These are phyloP conservation scores for Apiotrichum brassicae DNA, from an alignment of 1,284 basidiomycete species.

Conservation along the genomic window DNA sequence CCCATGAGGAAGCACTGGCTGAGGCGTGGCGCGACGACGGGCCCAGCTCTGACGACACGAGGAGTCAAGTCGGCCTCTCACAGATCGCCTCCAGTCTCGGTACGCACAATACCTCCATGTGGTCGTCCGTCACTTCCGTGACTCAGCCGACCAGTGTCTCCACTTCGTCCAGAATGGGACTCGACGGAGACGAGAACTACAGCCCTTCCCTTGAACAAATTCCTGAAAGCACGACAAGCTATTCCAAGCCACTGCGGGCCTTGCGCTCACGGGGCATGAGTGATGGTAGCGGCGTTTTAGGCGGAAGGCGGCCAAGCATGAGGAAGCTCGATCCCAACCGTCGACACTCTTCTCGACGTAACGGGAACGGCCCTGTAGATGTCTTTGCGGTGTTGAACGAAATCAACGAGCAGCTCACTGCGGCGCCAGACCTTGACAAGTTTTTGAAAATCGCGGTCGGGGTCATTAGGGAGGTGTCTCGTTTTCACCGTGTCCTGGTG, in stretches of 20 bases:
- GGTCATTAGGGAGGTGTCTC: conserved; percentile 72
- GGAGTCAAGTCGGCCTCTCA: too few species aligned
- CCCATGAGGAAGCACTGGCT: too few species aligned
- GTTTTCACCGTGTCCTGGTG: conserved; percentile 80
- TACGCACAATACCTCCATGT: not conserved
- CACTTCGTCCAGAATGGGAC: too few species aligned
- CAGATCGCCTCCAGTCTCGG: not conserved
- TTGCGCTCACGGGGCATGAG: conserved; percentile 52
- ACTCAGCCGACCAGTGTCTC: conserved; percentile 7
- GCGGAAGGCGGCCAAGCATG: too few species aligned
- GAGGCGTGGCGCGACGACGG: too few species aligned
- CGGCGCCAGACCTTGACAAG: conserved; percentile 61
- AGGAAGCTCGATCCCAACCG: too few species aligned
- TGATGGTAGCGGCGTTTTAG: not conserved
- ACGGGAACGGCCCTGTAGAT: conserved; percentile 59
- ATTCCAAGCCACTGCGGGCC: conserved; percentile 66
- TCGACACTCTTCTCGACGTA: too few species aligned
- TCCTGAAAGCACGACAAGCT: conserved; percentile 65
- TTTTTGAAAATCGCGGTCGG: conserved; percentile 75
- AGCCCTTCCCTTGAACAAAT: conserved; percentile 58
- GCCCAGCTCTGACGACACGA: not conserved
- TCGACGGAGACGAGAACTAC: conserved; percentile 33
- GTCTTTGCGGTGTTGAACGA: conserved; percentile 73
- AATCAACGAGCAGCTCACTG: conserved; percentile 75
- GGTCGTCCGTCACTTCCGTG: not conserved